Conservation (phyloP, 345 rosid genomes). For the Adansonia digitata region DNA sequence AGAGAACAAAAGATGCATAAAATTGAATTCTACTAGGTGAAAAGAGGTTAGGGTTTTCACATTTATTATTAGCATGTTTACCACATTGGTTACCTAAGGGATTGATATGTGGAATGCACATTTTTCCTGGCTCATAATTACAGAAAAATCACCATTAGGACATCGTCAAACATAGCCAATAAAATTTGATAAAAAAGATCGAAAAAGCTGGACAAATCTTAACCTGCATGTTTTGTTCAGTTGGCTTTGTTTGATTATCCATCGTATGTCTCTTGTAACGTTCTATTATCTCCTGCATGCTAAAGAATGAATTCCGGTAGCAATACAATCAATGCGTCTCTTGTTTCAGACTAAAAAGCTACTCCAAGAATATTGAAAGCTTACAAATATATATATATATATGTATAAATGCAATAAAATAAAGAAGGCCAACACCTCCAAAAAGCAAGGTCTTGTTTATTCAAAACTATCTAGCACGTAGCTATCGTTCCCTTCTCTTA, state of each 20-base stretch:
- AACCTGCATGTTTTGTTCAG: slow-evolving; percentile 33
- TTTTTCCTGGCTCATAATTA: background rate
- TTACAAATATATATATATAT: background rate
- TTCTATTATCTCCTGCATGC: slow-evolving; percentile 37
- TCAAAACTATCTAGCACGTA: background rate
- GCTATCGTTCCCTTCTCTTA: background rate
- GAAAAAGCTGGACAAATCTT: background rate
- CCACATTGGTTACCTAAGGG: background rate
- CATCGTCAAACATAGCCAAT: background rate
- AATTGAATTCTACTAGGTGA: background rate
- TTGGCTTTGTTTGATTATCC: slow-evolving; percentile 18
- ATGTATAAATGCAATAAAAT: background rate
- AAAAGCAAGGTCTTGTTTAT: background rate
- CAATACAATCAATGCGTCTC: background rate
- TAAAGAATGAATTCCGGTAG: slow-evolving; percentile 11
- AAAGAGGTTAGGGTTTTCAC: background rate
- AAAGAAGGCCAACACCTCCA: background rate
- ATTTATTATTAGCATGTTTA: background rate
- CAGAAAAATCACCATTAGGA: background rate
- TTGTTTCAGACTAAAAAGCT: background rate
- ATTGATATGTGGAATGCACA: background rate
- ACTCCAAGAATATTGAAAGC: background rate
- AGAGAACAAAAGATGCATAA: background rate
- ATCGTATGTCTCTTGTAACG: slow-evolving; percentile 31
- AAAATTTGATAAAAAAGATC: background rate